phyloP scores from a whole-genome alignment of 2,329 filamentous ascomycete species.

The Aspergillus sp. region DNA sequence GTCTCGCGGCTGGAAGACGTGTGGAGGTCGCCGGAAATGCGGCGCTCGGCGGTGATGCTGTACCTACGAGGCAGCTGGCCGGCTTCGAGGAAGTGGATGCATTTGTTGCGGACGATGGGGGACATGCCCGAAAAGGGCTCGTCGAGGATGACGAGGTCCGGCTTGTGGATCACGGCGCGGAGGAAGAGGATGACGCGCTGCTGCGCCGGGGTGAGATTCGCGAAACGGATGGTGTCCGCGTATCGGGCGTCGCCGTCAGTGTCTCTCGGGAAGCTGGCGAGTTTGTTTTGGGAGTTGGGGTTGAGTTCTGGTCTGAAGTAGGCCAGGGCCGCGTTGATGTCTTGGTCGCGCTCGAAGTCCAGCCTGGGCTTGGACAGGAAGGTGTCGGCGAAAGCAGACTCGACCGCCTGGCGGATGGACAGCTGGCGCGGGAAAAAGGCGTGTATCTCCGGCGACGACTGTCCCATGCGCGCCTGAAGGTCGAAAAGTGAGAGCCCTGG shows the following conservation, averaged over 20 bases:
- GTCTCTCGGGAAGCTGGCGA: slow-evolving; percentile 9
- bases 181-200: slow-evolving; percentile 82
- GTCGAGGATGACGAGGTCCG: slow-evolving; percentile 74
- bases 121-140: slow-evolving; percentile 86
- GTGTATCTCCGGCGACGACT: slow-evolving; percentile 89
- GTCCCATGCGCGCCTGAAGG: slow-evolving; percentile 78
- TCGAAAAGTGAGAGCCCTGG: slow-evolving; percentile 84
- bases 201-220: slow-evolving; percentile 39
- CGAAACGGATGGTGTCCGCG: slow-evolving; percentile 70
- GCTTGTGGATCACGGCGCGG: slow-evolving; percentile 67
- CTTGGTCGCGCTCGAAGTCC: slow-evolving; percentile 44
- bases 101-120: slow-evolving; percentile 72
- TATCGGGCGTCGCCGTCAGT: slow-evolving; percentile 42
- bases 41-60: background rate
- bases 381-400: slow-evolving; percentile 85
- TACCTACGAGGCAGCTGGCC: slow-evolving; percentile 39
- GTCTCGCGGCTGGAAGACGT: slow-evolving; percentile 12
- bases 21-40: slow-evolving; percentile 28
- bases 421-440: slow-evolving; percentile 78
- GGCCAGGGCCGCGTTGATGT: slow-evolving; percentile 59
- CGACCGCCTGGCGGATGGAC: slow-evolving; percentile 63
- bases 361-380: slow-evolving; percentile 64
- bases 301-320: slow-evolving; percentile 77
- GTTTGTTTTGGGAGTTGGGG: slow-evolving; percentile 31
- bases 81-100: slow-evolving; percentile 65